Evolutionary conservation across 1,139 yeast species (phyloP).

Genomic region (Meyerozyma elateridarum): DNA sequence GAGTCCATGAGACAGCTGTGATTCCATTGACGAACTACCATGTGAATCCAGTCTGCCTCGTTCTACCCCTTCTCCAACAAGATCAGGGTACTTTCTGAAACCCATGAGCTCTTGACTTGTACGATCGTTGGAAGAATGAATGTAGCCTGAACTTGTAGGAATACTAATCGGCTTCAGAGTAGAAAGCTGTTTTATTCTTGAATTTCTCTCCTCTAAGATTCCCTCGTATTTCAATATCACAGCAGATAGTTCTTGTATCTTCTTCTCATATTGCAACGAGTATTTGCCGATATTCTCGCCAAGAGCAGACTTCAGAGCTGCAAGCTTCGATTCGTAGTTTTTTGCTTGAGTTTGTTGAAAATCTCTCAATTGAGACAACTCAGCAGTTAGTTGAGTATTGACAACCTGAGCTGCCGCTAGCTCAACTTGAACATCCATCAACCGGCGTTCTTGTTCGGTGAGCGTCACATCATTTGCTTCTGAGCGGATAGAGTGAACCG

Average conservation of each 20-base stretch:
- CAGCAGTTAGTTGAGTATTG: slow-evolving; percentile 15
- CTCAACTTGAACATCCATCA: slow-evolving; percentile 10
- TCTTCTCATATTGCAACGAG: slow-evolving; percentile 22
- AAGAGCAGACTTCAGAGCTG: slow-evolving; percentile 23
- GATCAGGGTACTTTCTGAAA: too few relatives aligned
- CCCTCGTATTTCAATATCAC: slow-evolving; percentile 31
- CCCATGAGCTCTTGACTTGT: too few relatives aligned
- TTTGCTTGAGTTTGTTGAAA: slow-evolving; percentile 16
- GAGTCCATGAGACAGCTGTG: slow-evolving; percentile 4
- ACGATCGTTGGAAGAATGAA: slow-evolving; percentile 5
- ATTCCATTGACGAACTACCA: slow-evolving; percentile 11
- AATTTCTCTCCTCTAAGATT: slow-evolving; percentile 35
- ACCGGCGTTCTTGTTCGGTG: background rate
- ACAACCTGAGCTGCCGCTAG: slow-evolving; percentile 16
- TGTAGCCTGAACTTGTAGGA: background rate
- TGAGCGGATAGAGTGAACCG: too few relatives aligned
- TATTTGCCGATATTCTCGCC: slow-evolving; percentile 19
- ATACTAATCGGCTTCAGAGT: slow-evolving; percentile 42
- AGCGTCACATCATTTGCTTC: background rate
- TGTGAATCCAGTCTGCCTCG: slow-evolving; percentile 4
- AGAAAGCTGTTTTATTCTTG: slow-evolving; percentile 30
- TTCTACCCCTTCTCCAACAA: slow-evolving; percentile 9
- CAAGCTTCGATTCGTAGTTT: slow-evolving; percentile 21
- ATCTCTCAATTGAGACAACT: slow-evolving; percentile 14
- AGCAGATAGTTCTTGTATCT: slow-evolving; percentile 14